Conservation (phyloP, 345 rosid species). For the Cardiospermum halicacabum region DNA sequence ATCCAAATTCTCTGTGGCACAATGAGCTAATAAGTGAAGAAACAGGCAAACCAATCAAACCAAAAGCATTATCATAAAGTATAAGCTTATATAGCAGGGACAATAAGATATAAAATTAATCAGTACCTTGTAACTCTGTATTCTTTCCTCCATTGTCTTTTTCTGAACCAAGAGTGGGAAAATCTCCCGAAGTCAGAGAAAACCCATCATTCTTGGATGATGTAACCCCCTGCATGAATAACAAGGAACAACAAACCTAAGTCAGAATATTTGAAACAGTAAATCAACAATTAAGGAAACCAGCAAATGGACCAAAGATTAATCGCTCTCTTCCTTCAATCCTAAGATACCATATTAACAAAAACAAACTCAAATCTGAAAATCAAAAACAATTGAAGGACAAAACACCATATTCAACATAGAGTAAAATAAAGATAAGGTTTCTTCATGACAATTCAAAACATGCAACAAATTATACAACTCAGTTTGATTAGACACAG, state of each 20-base stretch:
- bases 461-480: background rate
- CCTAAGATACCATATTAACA: background rate
- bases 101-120: conserved; percentile 1
- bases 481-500: background rate
- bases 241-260: conserved; percentile 9
- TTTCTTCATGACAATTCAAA: background rate
- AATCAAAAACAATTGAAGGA: background rate
- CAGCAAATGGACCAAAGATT: background rate
- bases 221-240: conserved; percentile 56
- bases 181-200: conserved; percentile 87
- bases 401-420: background rate
- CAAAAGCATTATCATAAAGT: conserved; percentile 14
- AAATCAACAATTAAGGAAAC: background rate
- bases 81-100: conserved; percentile 6
- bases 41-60: conserved; percentile 8
- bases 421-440: background rate
- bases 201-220: conserved; percentile 69
- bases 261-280: conserved; percentile 9
- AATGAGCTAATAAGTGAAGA: background rate
- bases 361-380: background rate
- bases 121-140: conserved; percentile 58
- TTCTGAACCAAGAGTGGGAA: conserved; percentile 92
- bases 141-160: conserved; percentile 55
- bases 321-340: background rate
- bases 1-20: background rate